phyloP scores from a whole-genome alignment of 441 rosid genomes.

The Populus hybrid region DNA sequence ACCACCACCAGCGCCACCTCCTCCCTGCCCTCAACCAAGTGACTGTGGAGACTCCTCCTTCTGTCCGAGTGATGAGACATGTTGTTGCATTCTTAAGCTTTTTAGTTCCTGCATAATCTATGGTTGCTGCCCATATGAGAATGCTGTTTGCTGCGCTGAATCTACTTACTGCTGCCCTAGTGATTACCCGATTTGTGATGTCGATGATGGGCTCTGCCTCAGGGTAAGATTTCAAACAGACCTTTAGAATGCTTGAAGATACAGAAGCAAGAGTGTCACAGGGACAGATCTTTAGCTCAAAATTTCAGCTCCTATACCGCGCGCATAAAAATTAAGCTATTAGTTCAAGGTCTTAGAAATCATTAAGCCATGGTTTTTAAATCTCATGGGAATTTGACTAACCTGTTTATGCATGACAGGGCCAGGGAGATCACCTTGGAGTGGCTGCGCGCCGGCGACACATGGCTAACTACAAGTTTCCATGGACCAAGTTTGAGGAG shows the following conservation, averaged over 20 bases:
- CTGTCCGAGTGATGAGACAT: slow-evolving; percentile 56
- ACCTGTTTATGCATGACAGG: slow-evolving; percentile 27
- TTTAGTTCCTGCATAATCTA: slow-evolving; percentile 41
- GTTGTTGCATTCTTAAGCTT: slow-evolving; percentile 57
- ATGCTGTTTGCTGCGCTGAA: slow-evolving; percentile 58
- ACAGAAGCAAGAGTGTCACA: not conserved
- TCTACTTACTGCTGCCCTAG: slow-evolving; percentile 56
- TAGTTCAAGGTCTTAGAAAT: not conserved
- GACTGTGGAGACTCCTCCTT: slow-evolving; percentile 54
- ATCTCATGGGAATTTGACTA: not conserved
- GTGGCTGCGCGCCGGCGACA: slow-evolving; percentile 45
- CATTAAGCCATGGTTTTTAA: too few relatives aligned
- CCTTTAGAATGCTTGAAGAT: not conserved
- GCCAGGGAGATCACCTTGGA: slow-evolving; percentile 48
- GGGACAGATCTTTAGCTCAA: not conserved
- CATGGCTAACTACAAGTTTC: slow-evolving; percentile 58
- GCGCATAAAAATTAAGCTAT: too few relatives aligned
- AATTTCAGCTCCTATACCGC: too few relatives aligned
- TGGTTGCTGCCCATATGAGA: slow-evolving; percentile 59
- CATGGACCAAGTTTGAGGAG: slow-evolving; percentile 47
- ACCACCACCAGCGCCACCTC: slow-evolving; percentile 34
- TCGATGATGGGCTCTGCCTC: slow-evolving; percentile 58
- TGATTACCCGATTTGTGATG: slow-evolving; percentile 61
- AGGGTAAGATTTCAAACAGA: slow-evolving; percentile 29
- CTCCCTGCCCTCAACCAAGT: slow-evolving; percentile 57